Evolutionary conservation across 768 basidiomycete genomes (phyloP).

Genomic region (Coprinellus aureogranulatus): DNA sequence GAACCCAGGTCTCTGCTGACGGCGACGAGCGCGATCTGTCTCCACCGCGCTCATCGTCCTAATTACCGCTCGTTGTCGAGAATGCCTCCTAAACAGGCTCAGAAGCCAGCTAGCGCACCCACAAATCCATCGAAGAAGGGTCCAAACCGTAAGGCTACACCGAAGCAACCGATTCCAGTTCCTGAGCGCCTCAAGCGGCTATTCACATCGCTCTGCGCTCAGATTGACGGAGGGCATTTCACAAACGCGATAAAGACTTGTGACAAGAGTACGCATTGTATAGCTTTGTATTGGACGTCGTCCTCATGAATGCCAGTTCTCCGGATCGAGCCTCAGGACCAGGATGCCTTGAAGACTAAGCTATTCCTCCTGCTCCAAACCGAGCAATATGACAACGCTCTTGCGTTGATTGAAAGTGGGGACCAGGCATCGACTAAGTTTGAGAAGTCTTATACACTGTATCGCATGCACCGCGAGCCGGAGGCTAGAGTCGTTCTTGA

Average conservation of each 20-base stretch:
- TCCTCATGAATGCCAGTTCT: constrained; percentile 51
- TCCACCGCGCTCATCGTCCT: background rate
- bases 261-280: constrained; percentile 69
- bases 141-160: constrained; percentile 20
- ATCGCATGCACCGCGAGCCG: constrained; percentile 74
- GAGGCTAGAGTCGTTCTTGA: constrained; percentile 60
- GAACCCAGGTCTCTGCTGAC: constrained; percentile 27
- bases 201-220: constrained; percentile 78
- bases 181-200: constrained; percentile 51
- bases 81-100: constrained; percentile 13
- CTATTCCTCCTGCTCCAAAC: constrained; percentile 86
- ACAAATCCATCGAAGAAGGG: constrained; percentile 11
- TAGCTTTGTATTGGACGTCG: constrained; percentile 8
- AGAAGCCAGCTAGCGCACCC: constrained; percentile 9
- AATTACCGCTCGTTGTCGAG: background rate
- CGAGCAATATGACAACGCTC: constrained; percentile 73
- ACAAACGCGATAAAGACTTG: constrained; percentile 86
- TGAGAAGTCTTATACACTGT: constrained; percentile 80
- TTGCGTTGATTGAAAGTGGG: constrained; percentile 51
- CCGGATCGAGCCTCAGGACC: constrained; percentile 59
- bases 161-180: constrained; percentile 31
- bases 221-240: constrained; percentile 88
- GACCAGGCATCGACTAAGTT: constrained; percentile 41
- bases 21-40: background rate
- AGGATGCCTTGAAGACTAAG: constrained; percentile 78